phyloP scores from a whole-genome alignment of 805 yeast genomes.

The Starmera quercuum region DNA sequence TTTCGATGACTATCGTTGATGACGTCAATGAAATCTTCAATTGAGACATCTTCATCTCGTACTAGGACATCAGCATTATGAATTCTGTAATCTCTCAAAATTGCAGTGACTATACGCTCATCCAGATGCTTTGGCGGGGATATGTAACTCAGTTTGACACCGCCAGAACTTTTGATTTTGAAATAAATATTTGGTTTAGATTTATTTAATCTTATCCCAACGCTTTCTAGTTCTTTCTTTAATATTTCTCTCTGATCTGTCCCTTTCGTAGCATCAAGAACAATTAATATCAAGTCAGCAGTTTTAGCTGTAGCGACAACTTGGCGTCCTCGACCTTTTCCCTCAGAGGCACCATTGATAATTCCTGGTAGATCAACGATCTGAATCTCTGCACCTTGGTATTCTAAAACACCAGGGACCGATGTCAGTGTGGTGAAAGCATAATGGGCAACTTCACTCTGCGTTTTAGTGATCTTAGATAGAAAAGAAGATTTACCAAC shows the following conservation, averaged over 20 bases:
- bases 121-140: conserved; percentile 77
- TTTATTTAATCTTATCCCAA: conserved; percentile 86
- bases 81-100: conserved; percentile 79
- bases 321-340: conserved; percentile 96
- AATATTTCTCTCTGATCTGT: conserved; percentile 80
- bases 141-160: conserved; percentile 74
- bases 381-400: conserved; percentile 95
- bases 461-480: conserved; percentile 85
- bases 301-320: conserved; percentile 95
- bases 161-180: conserved; percentile 82
- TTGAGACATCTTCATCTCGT: conserved; percentile 81
- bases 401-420: conserved; percentile 91
- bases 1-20: conserved; percentile 83
- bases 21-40: conserved; percentile 89
- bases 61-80: conserved; percentile 92
- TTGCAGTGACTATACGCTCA: conserved; percentile 69
- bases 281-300: conserved; percentile 88
- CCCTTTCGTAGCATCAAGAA: conserved; percentile 91
- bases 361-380: conserved; percentile 97
- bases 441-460: conserved; percentile 90
- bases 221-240: conserved; percentile 85
- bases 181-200: conserved; percentile 69
- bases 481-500: conserved; percentile 93
- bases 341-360: conserved; percentile 92
- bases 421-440: conserved; percentile 95